phyloP scores from a whole-genome alignment of 106 monocot genomes.

The Narthecium ossifragum region DNA sequence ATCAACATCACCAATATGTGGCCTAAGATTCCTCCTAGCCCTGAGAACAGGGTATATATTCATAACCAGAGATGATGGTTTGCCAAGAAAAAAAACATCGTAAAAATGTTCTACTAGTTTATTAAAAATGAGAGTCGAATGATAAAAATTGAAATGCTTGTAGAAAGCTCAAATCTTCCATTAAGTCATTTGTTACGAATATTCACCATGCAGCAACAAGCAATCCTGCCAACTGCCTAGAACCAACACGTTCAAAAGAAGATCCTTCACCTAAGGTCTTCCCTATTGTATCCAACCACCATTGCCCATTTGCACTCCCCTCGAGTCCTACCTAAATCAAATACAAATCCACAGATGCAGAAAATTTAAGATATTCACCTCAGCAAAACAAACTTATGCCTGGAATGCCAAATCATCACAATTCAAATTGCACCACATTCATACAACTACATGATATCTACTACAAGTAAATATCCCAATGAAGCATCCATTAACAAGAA shows the following conservation, averaged over 20 bases:
- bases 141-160: neutral
- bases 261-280: constrained; percentile 58
- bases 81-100: neutral
- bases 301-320: constrained; percentile 63
- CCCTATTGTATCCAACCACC: constrained; percentile 58
- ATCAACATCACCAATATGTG: constrained; percentile 89
- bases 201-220: constrained; percentile 54
- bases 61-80: neutral
- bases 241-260: constrained; percentile 60
- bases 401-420: too few relatives aligned
- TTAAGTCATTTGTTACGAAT: too few relatives aligned
- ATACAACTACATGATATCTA: too few relatives aligned
- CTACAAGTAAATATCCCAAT: too few relatives aligned
- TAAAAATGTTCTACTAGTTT: too few relatives aligned
- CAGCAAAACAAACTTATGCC: too few relatives aligned
- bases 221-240: constrained; percentile 61
- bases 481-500: too few relatives aligned
- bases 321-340: constrained; percentile 68
- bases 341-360: too few relatives aligned
- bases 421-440: too few relatives aligned
- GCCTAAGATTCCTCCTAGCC: constrained; percentile 61
- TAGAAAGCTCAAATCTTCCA: too few relatives aligned
- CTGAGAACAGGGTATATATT: constrained; percentile 18
- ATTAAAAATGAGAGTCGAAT: neutral
- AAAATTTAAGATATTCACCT: too few relatives aligned